These are phyloP conservation scores for Phytophthora pinifolia DNA, from an alignment of 352 stramenopile genomes.

Conservation along the genomic window DNA sequence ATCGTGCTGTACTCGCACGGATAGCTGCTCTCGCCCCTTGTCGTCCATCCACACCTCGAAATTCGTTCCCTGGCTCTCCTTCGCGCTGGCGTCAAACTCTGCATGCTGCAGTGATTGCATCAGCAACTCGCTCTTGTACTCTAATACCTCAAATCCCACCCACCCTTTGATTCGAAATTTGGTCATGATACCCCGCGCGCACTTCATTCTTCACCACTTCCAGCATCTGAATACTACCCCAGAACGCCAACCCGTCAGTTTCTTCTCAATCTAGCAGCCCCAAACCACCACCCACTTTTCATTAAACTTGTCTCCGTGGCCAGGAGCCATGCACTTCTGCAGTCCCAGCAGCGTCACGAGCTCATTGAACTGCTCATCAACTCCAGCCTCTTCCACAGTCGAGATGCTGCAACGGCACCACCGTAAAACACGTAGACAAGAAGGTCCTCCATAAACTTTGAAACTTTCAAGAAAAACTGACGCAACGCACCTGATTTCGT, in stretches of 20 bases:
- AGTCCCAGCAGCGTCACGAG: conserved; percentile 40
- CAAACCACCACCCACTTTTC: conserved; percentile 34
- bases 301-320: conserved; percentile 40
- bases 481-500: conserved; percentile 54
- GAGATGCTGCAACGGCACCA: conserved; percentile 25
- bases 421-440: not conserved
- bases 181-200: conserved; percentile 51
- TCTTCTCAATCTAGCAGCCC: too few relatives aligned
- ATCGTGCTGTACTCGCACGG: conserved; percentile 40
- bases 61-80: conserved; percentile 50
- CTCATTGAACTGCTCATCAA: conserved; percentile 27
- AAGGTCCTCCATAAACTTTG: not conserved
- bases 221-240: conserved; percentile 47
- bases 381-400: conserved; percentile 19
- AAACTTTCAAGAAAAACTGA: not conserved
- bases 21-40: conserved; percentile 31
- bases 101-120: conserved; percentile 40
- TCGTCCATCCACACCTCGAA: conserved; percentile 42
- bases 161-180: conserved; percentile 49
- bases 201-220: conserved; percentile 72
- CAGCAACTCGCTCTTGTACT: not conserved
- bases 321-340: conserved; percentile 39
- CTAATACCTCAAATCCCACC: not conserved
- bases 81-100: conserved; percentile 44
- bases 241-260: not conserved